These are phyloP conservation scores for Setaria viridis DNA, from an alignment of 202 grass and related monocot species.

Conservation along the genomic window DNA sequence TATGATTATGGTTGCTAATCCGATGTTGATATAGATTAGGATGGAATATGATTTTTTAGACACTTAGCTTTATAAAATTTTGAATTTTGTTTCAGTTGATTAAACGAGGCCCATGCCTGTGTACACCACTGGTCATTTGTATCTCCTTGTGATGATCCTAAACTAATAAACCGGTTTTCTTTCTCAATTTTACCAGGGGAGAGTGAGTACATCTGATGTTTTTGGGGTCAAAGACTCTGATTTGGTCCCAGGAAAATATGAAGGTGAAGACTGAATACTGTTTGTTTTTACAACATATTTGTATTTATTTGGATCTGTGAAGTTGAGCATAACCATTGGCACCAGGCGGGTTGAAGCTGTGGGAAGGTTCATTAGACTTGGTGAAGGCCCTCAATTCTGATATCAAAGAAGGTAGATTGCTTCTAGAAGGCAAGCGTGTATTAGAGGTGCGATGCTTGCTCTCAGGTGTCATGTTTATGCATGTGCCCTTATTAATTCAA, in stretches of 20 bases:
- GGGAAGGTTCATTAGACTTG: constrained; percentile 93
- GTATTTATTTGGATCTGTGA: constrained; percentile 5
- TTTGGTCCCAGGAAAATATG: constrained; percentile 92
- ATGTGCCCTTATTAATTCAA: constrained; percentile 21
- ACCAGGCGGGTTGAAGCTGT: constrained; percentile 92
- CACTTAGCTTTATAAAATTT: background rate
- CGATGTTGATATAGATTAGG: background rate
- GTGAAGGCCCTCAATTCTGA: constrained; percentile 68
- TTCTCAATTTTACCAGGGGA: constrained; percentile 55
- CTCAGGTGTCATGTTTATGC: constrained; percentile 38
- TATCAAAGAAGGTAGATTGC: constrained; percentile 49
- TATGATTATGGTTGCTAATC: constrained; percentile 9
- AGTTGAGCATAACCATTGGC: constrained; percentile 29
- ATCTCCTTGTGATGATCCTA: constrained; percentile 9
- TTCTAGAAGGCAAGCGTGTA: constrained; percentile 62
- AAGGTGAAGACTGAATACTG: constrained; percentile 57
- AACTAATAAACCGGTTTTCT: constrained; percentile 36
- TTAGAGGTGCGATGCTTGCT: constrained; percentile 73
- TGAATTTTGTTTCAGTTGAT: background rate
- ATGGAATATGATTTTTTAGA: background rate
- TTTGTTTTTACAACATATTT: constrained; percentile 35
- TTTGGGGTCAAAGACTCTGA: constrained; percentile 88
- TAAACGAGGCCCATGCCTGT: background rate
- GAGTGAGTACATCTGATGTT: constrained; percentile 82
- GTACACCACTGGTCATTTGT: background rate